Base-by-base conservation (phyloP, 2,329 filamentous ascomycete species). In the Botrytis medusae region DNA sequence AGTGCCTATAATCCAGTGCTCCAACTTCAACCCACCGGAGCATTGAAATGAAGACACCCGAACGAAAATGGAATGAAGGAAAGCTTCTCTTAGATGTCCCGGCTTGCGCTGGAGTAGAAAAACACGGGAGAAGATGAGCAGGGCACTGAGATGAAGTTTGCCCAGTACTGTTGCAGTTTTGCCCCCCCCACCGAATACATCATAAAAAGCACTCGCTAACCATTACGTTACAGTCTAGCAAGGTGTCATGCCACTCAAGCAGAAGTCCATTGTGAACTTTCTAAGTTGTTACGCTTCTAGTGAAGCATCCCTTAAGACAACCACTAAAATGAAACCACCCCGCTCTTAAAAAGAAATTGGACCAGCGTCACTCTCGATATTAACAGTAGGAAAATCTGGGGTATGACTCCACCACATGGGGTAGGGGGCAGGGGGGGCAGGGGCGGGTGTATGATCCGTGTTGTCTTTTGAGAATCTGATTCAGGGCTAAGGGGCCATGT, bases 131-230 rank as follows among this genome's bases (percentile, higher is more conserved):
- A 68, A 37, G 46, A 54, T 54, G 37, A n/a, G 64, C 34, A 29
- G 18, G 32, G n/a, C 25, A 29, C n/a, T 68, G 48, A 9, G 18
- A 68, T 68, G 8, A 18, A 48, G 48, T 9, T 42, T 48, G 40
- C 48, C n/a, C 65, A 57, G 40, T 25, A 32, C 14, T 54, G 34
- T 12, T 54, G 34, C 34, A 18, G 16, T 29, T 54, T 22, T 42
- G 34, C 16, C 29, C 34, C 48, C 16, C 16, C 29, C 34, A 34
- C 16, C 64, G 16, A 22, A 57, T 42, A 9, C 25, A 65, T 34
- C 48, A 32, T 25, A 65, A 18, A 18, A 42, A 57, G 48, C 65
- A 57, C 65, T 68, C 25, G 65, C 65, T 57, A 32, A 68, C 18
- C 25, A 67, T 67, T 42, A 40, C 37, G 16, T 29, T 42, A 32